These are phyloP conservation scores for Gremmenia infestans DNA, from an alignment of 2,329 filamentous ascomycete genomes.

Conservation along the genomic window DNA sequence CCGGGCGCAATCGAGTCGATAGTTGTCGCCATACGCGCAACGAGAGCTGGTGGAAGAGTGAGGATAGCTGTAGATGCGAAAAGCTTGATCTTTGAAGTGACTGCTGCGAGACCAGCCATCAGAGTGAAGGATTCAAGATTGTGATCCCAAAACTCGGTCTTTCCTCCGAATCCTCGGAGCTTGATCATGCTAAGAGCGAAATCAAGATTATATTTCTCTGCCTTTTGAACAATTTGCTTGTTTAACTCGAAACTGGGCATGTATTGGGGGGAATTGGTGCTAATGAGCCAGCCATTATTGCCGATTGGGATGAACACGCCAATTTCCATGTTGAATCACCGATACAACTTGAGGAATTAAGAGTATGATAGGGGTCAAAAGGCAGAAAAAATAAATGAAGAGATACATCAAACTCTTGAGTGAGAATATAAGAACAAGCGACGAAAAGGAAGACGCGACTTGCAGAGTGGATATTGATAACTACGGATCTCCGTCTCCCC, in stretches of 20 bases:
- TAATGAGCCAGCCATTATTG: conserved; percentile 34
- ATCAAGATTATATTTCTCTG: conserved; percentile 29
- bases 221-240: conserved; percentile 29
- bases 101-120: conserved; percentile 32
- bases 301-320: conserved; percentile 24
- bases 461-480: not conserved
- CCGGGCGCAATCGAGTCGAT: conserved; percentile 32
- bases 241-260: conserved; percentile 32
- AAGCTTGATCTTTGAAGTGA: conserved; percentile 32
- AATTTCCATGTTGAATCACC: conserved; percentile 14
- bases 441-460: conserved; percentile 1
- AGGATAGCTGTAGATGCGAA: conserved; percentile 32
- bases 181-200: conserved; percentile 33
- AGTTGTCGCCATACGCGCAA: conserved; percentile 31
- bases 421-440: not conserved
- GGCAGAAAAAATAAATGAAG: not conserved
- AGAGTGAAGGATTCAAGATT: conserved; percentile 33
- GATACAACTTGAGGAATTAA: not conserved
- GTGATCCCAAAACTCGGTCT: conserved; percentile 33
- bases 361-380: not conserved
- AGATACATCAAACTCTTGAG: not conserved
- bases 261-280: conserved; percentile 31
- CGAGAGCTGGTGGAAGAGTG: conserved; percentile 29
- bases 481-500: not conserved
- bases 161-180: conserved; percentile 31